These are phyloP conservation scores for Puccinia hordei DNA, from an alignment of 1,284 basidiomycete genomes.

Conservation along the genomic window DNA sequence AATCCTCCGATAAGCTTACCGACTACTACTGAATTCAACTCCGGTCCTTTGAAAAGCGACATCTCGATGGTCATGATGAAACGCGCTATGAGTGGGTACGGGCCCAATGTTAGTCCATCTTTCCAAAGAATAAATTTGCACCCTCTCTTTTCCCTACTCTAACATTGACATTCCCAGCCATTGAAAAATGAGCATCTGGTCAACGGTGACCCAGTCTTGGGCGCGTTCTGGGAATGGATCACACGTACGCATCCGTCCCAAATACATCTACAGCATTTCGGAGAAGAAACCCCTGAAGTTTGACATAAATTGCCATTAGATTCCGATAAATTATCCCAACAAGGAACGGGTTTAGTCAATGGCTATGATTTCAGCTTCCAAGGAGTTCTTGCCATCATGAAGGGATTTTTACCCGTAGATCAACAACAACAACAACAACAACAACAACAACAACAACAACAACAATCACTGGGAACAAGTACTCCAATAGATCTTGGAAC, in stretches of 20 bases:
- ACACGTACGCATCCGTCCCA: slow-evolving; percentile 7
- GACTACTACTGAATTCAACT: background rate
- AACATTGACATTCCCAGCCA: slow-evolving; percentile 11
- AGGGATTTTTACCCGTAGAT: slow-evolving; percentile 15
- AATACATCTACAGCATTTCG: background rate
- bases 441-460: background rate
- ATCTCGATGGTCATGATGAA: slow-evolving; percentile 41
- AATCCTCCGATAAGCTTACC: background rate
- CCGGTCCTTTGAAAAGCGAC: slow-evolving; percentile 11
- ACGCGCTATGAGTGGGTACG: slow-evolving; percentile 34
- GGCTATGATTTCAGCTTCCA: slow-evolving; percentile 46
- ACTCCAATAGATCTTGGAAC: background rate
- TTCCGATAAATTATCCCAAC: slow-evolving; percentile 36
- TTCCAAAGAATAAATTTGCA: background rate
- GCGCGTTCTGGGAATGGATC: slow-evolving; percentile 47
- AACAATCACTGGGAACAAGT: background rate
- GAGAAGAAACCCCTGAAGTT: background rate
- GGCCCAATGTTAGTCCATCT: slow-evolving; percentile 22
- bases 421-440: background rate
- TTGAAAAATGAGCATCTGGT: slow-evolving; percentile 34
- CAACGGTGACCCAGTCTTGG: slow-evolving; percentile 9
- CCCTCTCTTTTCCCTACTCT: background rate
- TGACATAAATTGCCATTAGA: slow-evolving; percentile 8
- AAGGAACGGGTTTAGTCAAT: slow-evolving; percentile 35
- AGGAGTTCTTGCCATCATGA: slow-evolving; percentile 45